phyloP scores from a whole-genome alignment of 1,139 yeast genomes.

The Saccharomyces hybrid region DNA sequence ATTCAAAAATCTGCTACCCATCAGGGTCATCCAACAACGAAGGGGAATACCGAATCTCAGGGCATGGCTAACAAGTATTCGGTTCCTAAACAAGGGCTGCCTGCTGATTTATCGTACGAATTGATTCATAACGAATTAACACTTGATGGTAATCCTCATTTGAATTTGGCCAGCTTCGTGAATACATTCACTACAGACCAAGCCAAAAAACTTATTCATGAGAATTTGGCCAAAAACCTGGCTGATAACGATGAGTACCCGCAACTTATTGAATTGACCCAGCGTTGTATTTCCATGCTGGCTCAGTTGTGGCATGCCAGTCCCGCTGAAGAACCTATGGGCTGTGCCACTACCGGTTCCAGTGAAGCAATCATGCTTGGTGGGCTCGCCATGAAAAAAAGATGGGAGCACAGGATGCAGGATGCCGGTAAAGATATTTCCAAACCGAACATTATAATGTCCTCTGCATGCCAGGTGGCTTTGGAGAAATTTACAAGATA shows the following conservation, averaged over 20 bases:
- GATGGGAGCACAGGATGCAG: constrained; percentile 66
- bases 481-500: constrained; percentile 89
- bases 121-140: constrained; percentile 65
- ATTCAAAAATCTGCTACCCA: not conserved
- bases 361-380: constrained; percentile 92
- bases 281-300: constrained; percentile 73
- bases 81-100: constrained; percentile 52
- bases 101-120: constrained; percentile 48
- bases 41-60: constrained; percentile 6
- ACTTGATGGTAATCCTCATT: constrained; percentile 75
- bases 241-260: constrained; percentile 95
- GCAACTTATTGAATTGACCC: constrained; percentile 68
- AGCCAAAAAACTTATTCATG: constrained; percentile 47
- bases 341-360: constrained; percentile 90
- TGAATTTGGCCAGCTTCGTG: constrained; percentile 84
- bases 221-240: constrained; percentile 75
- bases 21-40: not conserved
- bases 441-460: constrained; percentile 84
- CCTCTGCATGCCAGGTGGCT: constrained; percentile 89
- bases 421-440: constrained; percentile 51
- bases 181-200: constrained; percentile 58
- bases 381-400: constrained; percentile 83
- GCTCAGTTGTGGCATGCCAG: constrained; percentile 73
- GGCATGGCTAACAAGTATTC: constrained; percentile 36
- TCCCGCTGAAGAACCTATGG: constrained; percentile 45